Percentiles rank a stretch among this genome's conserved stretches.
These are phyloP conservation scores for Colletotrichum limetticola DNA, from an alignment of 2,329 filamentous ascomycete species.

Conservation along the genomic window DNA sequence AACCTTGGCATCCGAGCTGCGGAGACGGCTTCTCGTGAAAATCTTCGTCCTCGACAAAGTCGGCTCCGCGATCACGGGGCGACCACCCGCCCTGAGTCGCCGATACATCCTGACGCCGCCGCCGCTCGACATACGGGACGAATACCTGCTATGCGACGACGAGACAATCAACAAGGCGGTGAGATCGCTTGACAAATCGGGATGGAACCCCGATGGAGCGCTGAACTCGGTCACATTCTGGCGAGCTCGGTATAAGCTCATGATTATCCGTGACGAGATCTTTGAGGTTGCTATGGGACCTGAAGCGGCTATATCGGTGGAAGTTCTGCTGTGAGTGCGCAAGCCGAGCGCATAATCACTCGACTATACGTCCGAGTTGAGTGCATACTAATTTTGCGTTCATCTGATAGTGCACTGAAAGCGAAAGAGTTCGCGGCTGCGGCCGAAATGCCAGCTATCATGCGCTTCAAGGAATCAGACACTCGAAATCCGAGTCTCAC, in stretches of 20 bases:
- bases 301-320: slow-evolving; percentile 42
- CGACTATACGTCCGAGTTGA: too few species aligned
- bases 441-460: slow-evolving; percentile 48
- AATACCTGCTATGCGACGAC: slow-evolving; percentile 56
- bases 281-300: slow-evolving; percentile 65
- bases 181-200: slow-evolving; percentile 54
- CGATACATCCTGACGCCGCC: slow-evolving; percentile 64
- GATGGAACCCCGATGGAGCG: slow-evolving; percentile 61
- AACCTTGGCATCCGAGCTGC: slow-evolving; percentile 48
- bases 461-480: slow-evolving; percentile 51
- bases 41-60: slow-evolving; percentile 61
- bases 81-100: slow-evolving; percentile 63
- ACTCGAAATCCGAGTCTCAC: slow-evolving; percentile 45
- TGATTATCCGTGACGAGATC: slow-evolving; percentile 66
- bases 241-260: slow-evolving; percentile 58
- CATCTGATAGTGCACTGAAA: slow-evolving; percentile 46
- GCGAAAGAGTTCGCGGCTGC: slow-evolving; percentile 44
- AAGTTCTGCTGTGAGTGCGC: not conserved
- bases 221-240: slow-evolving; percentile 56
- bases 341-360: not conserved
- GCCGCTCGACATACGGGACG: slow-evolving; percentile 65
- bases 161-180: slow-evolving; percentile 51
- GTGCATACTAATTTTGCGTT: not conserved
- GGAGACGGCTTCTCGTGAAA: slow-evolving; percentile 46
- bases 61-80: slow-evolving; percentile 61